Base-by-base conservation (phyloP, 2,329 filamentous ascomycete genomes). In the Claviceps capensis region DNA sequence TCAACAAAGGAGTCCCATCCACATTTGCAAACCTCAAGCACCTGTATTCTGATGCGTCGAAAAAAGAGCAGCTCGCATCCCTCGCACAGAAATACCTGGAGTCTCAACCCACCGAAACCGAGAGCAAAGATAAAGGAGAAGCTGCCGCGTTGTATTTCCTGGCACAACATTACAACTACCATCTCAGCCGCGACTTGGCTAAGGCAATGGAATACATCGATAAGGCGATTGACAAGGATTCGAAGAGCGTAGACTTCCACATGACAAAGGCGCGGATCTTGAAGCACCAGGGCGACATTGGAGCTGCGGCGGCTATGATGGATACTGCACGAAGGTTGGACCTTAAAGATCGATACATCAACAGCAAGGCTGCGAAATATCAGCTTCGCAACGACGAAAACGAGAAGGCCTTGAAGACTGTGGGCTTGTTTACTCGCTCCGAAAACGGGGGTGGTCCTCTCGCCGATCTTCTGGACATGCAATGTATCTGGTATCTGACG, bases 291-390 rank as follows among this genome's bases (percentile, higher is more conserved):
- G 93, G 91, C 23, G 82, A 96, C 62, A 71, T 83, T 5, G 72
- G 79, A 58, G 87, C 86, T 67, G 93, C 94, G 1, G 81, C 90
- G 0, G 85, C 89, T 61, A 79, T 82, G 43, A 97, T 98, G 88
- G 86, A 96, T 60, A 75, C 84, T 58, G 93, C 93, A 1, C 82
- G 93, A 50, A 78, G 81, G 56, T 76, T 96, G 56, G 94, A 98
- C 63, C 81, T 86, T 58, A 88, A 85, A 69, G 93, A 98, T 65
- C 83, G 93, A 45, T 95, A 97, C 67, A 97, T 97, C 75, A 98
- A 98, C 75, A 94, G 89, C 57, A 98, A 98, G 72, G 85, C 89
- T 48, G 90, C 91, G 54, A 98, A 98, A 66, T 98, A 98, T 65
- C 89, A 94, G 67, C 77, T 98, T 47, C 83, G 93, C 52, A 95